Base-by-base conservation (phyloP, 1,284 basidiomycete species). In the Mycena sp. region DNA sequence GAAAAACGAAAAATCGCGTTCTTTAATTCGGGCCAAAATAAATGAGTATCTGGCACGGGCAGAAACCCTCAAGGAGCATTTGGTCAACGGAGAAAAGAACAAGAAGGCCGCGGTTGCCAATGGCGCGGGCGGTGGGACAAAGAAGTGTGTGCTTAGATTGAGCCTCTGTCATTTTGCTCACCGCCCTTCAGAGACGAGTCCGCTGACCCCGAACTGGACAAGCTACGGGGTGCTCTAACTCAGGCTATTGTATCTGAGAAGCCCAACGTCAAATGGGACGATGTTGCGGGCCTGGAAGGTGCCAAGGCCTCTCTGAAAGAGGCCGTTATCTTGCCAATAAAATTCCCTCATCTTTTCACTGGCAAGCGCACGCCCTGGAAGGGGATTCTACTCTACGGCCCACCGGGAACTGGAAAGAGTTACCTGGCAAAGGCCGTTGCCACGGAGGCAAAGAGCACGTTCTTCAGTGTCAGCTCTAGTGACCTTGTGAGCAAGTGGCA, bases 401-500 rank as follows among this genome's bases (percentile, higher is more conserved):
- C 96, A 19, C 96, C 96, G 0, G 93, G 96, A 17, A 95, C 96
- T n/a, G 94, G 96, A 51, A 95, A 98, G 82, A 94, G 91, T 57
- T 99, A 91, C 77, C 86, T 99, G 43, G 97, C 97, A 2, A 99
- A 99, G 78, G 97, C 98, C 0, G 97, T 99, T 41, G 98, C 97
- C 23, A 99, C 97, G 19, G 97, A 99, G 78, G 95, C 97, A 61
- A 99, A 99, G 81, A 95, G 95, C 75, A 99, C 97, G 17, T 99
- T 99, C 85, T 99, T 98, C 81, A 95, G 93, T 70, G 95, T 99
- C 64, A 95, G 93, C 71, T 96, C 93, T 52, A 93, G 91, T 76
- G 98, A 99, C 75, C 83, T 99, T 56, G 97, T 99, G 60, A 97
- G 94, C 78, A 99, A 99, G 78, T 99, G 67, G 67, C 67, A 68